Base-by-base conservation (phyloP, 75 land plant genomes). In the Selaginella moellendorffii region DNA sequence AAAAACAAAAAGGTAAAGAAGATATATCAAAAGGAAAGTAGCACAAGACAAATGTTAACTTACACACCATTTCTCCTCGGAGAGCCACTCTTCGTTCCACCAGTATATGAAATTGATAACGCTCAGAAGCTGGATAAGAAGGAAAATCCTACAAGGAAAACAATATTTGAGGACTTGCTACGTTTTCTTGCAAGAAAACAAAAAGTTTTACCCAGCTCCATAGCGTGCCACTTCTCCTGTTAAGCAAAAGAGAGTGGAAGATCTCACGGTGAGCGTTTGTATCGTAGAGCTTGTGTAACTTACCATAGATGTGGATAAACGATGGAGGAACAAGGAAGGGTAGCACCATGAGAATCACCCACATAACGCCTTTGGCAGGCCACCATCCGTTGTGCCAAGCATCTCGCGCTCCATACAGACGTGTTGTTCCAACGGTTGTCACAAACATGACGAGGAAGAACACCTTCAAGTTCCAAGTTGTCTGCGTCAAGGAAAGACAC, bases 211-310 rank as follows among this genome's bases (percentile, higher is more conserved):
- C 72, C 72, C 72, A 28, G 71, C 72, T 21, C 72, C 72, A 54
- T 46, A 65, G 29, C 72, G 66, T 0, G 72, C 71, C 22, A 71
- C 31, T 5, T 71, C 72, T 26, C 72, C 72, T 71, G 72, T n/a
- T n/a, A n/a, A n/a, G n/a, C n/a, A n/a, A 56, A 56, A 36, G 10
- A 36, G 14, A 36, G 14, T n/a, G n/a, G n/a, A n/a, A n/a, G n/a
- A n/a, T n/a, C n/a, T n/a, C n/a, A n/a, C n/a, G n/a, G n/a, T n/a
- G n/a, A n/a, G n/a, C n/a, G n/a, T n/a, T n/a, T n/a, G n/a, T n/a
- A n/a, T n/a, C n/a, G n/a, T n/a, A n/a, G n/a, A n/a, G n/a, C n/a
- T n/a, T n/a, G n/a, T n/a, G n/a, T n/a, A n/a, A n/a, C n/a, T n/a
- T 56, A 56, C 59, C 59, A 21, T 56, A 56, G 25, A 56, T 2